These are phyloP conservation scores for Boletus barrowsii DNA, from an alignment of 768 basidiomycete species.

Conservation along the genomic window DNA sequence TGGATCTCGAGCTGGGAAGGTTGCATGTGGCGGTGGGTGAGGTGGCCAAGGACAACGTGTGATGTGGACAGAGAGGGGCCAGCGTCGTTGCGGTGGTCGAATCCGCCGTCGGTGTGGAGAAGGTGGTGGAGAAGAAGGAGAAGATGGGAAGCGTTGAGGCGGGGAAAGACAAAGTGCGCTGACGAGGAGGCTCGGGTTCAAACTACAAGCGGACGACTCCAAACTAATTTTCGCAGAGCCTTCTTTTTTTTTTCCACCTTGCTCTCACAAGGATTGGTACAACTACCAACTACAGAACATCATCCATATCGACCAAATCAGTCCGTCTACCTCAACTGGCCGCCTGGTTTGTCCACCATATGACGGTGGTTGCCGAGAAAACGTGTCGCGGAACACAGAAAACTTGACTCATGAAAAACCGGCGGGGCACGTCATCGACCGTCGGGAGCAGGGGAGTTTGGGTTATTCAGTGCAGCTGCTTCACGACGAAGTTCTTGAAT, in stretches of 20 bases:
- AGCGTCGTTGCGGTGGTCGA: neutral
- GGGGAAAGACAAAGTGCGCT: neutral
- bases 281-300: conserved; percentile 18
- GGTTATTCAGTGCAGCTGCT: conserved; percentile 41
- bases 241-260: neutral
- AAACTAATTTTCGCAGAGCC: too few species aligned
- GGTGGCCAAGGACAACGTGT: conserved; percentile 13
- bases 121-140: neutral
- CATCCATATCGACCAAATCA: conserved; percentile 16
- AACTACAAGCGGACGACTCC: neutral
- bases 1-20: conserved; percentile 83
- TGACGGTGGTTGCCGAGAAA: neutral
- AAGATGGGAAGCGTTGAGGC: neutral
- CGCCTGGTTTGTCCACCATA: neutral
- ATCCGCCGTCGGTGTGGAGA: conserved; percentile 4
- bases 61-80: conserved; percentile 5
- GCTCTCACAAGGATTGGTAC: neutral
- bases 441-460: conserved; percentile 19
- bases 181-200: conserved; percentile 1
- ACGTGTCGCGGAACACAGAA: neutral
- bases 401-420: neutral
- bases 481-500: conserved; percentile 82
- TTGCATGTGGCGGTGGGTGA: conserved; percentile 43
- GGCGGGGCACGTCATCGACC: conserved; percentile 15
- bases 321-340: conserved; percentile 13